Percentiles rank a stretch among this genome's conserved stretches.
These are phyloP conservation scores for Kodamaea arcana DNA, from an alignment of 1,139 yeast species.

Conservation along the genomic window DNA sequence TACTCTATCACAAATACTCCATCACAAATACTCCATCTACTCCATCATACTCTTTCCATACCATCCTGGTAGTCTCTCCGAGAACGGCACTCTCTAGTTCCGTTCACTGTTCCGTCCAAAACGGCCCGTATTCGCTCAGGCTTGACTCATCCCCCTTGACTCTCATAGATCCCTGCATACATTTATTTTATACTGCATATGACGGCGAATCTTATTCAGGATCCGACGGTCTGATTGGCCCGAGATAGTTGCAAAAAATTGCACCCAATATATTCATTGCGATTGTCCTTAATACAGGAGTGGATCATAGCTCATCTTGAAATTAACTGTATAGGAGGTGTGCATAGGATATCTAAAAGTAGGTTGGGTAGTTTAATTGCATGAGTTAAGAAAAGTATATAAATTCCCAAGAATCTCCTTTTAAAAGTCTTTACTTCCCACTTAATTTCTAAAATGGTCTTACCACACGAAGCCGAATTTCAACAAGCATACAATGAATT, in stretches of 20 bases:
- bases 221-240: not conserved
- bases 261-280: not conserved
- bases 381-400: no score
- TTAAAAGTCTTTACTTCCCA: not conserved
- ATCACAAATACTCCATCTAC: no score
- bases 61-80: no score
- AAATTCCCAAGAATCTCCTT: no score
- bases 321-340: no score
- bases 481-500: conserved; percentile 98
- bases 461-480: conserved; percentile 90
- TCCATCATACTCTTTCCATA: no score
- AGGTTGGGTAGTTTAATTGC: no score
- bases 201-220: no score
- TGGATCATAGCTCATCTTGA: no score
- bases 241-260: not conserved
- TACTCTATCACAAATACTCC: no score
- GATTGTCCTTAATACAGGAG: no score
- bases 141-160: not conserved
- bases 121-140: not conserved
- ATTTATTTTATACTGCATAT: not conserved
- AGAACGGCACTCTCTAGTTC: not conserved
- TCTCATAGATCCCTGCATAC: not conserved
- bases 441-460: conserved; percentile 37
- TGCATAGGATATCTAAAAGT: no score
- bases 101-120: not conserved